phyloP scores from a whole-genome alignment of 805 yeast species.

The Candida endomychidarum region DNA sequence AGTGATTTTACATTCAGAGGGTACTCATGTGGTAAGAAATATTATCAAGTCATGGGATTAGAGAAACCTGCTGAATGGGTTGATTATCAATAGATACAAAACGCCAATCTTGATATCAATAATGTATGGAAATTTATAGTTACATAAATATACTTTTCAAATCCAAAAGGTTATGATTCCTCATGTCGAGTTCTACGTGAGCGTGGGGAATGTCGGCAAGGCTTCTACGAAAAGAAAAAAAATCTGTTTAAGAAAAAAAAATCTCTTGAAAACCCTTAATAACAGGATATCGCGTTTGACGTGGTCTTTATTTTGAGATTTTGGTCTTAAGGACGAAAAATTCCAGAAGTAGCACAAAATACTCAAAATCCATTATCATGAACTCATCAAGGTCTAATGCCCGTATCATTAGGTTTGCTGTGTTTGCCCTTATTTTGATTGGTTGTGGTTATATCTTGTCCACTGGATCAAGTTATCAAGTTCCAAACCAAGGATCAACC shows the following conservation, averaged over 20 bases:
- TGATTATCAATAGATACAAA: slow-evolving; percentile 15
- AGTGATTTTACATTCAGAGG: slow-evolving; percentile 31
- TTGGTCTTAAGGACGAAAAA: neutral
- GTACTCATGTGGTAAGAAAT: slow-evolving; percentile 30
- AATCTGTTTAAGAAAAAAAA: too few relatives aligned
- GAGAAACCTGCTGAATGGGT: slow-evolving; percentile 34
- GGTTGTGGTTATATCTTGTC: slow-evolving; percentile 38
- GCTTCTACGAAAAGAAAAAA: too few relatives aligned
- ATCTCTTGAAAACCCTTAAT: slow-evolving; percentile 4
- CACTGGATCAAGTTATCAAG: slow-evolving; percentile 32
- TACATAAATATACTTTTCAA: too few relatives aligned
- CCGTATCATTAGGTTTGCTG: slow-evolving; percentile 36
- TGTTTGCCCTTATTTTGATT: slow-evolving; percentile 37
- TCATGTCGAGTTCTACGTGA: too few relatives aligned
- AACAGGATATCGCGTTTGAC: slow-evolving; percentile 6
- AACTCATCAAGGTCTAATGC: slow-evolving; percentile 36
- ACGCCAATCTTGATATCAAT: too few relatives aligned
- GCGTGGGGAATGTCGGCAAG: too few relatives aligned
- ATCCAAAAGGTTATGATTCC: too few relatives aligned
- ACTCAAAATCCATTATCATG: slow-evolving; percentile 17
- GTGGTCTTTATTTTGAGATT: too few relatives aligned
- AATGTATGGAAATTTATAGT: too few relatives aligned
- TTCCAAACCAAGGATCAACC: slow-evolving; percentile 1
- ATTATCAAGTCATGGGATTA: slow-evolving; percentile 30
- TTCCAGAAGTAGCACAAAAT: neutral